Evolutionary conservation across 2,329 filamentous ascomycete genomes (phyloP).

Genomic region (Alternaria ethzedia): DNA sequence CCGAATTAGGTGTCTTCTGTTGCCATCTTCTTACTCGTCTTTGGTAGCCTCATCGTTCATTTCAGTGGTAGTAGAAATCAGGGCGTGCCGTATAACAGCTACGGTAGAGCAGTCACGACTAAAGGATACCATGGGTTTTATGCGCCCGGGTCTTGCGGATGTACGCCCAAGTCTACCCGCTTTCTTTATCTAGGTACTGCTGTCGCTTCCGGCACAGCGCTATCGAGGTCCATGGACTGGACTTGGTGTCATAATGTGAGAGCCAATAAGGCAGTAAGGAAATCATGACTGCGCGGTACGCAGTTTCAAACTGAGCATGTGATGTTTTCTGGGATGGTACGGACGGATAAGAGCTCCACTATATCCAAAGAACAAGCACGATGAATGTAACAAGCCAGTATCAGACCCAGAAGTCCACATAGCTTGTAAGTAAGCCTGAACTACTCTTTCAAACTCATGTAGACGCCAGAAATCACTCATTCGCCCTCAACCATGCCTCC

Average conservation of each 20-base stretch:
- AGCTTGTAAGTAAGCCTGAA: rapidly evolving
- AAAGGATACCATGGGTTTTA: too few relatives aligned
- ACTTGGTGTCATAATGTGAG: neutral
- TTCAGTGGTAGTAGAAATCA: too few relatives aligned
- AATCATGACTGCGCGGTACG: neutral
- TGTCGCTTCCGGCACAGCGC: neutral
- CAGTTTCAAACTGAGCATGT: neutral
- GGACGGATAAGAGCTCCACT: neutral
- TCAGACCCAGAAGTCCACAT: neutral
- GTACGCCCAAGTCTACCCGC: neutral
- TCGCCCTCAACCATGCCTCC: neutral
- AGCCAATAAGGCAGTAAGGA: neutral
- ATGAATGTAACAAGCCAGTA: neutral
- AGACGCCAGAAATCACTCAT: neutral
- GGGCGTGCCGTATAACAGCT: too few relatives aligned
- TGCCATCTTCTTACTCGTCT: too few relatives aligned
- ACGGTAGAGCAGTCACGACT: too few relatives aligned
- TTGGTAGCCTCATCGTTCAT: too few relatives aligned
- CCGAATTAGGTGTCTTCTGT: too few relatives aligned
- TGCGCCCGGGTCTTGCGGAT: too few relatives aligned
- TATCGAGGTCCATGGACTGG: neutral
- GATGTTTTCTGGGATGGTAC: neutral
- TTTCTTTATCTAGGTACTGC: neutral
- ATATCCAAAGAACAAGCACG: neutral
- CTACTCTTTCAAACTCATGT: neutral